Base-by-base conservation (phyloP, 352 stramenopile species). In the Phytophthora idaei region DNA sequence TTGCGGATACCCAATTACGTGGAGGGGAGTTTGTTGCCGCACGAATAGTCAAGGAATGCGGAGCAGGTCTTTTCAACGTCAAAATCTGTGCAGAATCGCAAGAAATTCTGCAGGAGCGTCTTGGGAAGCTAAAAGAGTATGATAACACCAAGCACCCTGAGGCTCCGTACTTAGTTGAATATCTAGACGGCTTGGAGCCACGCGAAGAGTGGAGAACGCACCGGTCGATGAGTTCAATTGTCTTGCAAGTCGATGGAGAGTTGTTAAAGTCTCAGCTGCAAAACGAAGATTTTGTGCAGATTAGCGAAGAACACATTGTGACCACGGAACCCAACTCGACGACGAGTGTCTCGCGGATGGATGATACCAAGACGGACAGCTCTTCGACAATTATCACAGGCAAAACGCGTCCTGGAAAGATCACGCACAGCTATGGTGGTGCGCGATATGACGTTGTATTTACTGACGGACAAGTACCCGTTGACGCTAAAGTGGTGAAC, bases 371-470 rank as follows among this genome's bases (percentile, higher is more conserved):
- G 3, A 17, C 14, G 3, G 39, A 45, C 9, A 45, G 12, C 17
- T 31, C 44, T 31, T 31, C 21, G 9, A 15, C 44, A 12, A n/a
- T 27, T 15, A 29, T 27, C 10, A 49, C n/a, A n/a, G 44, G 44
- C 10, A 49, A 31, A 53, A 65, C 53, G 4, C 78, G 70, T 3
- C 60, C 64, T 21, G 82, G 69, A 34, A 74, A 73, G 39, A 64
- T 90, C 42, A 28, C 63, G 0, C 67, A 73, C 37, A 80, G 74
- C 29, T 55, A 80, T 31, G 72, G 79, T 21, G 85, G 86, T 61
- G 79, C 73, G 3, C 69, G 64, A 29, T 91, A 91, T 48, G 69
- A 83, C 15, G 57, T 91, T n/a, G 56, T 65, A 59, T 89, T 77
- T 45, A 10, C 87, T 2, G 83, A 90, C 60, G 62, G 56, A 3